These are phyloP conservation scores for Candida insectalens DNA, from an alignment of 805 yeast species.

Conservation along the genomic window DNA sequence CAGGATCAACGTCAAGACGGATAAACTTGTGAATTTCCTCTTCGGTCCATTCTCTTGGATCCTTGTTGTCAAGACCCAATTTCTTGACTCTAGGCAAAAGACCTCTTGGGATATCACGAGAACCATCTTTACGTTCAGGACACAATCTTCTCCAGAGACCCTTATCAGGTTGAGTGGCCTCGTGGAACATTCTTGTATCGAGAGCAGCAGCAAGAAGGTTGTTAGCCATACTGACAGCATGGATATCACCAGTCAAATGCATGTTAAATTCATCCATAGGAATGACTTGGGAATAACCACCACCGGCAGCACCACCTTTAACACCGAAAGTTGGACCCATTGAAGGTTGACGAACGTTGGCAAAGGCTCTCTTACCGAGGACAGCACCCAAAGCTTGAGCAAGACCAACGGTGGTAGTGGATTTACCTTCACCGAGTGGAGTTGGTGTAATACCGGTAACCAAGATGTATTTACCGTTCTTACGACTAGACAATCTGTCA, in stretches of 20 bases:
- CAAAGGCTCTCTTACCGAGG: slow-evolving; percentile 71
- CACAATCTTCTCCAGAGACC: slow-evolving; percentile 80
- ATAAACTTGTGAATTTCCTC: slow-evolving; percentile 73
- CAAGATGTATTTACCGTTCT: slow-evolving; percentile 77
- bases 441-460: slow-evolving; percentile 99
- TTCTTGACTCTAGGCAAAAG: slow-evolving; percentile 69
- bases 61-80: slow-evolving; percentile 71
- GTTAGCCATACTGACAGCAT: slow-evolving; percentile 90
- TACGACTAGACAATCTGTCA: slow-evolving; percentile 53
- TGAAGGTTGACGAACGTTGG: slow-evolving; percentile 94
- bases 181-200: slow-evolving; percentile 96
- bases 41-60: slow-evolving; percentile 70
- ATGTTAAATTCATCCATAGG: slow-evolving; percentile 99
- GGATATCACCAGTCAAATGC: slow-evolving; percentile 97
- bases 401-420: slow-evolving; percentile 91
- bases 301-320: slow-evolving; percentile 99
- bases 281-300: slow-evolving; percentile 95
- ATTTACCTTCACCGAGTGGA: slow-evolving; percentile 96
- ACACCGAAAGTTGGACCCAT: slow-evolving; percentile 99
- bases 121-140: slow-evolving; percentile 70
- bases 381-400: slow-evolving; percentile 97
- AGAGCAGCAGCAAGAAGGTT: slow-evolving; percentile 93
- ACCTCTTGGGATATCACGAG: slow-evolving; percentile 66
- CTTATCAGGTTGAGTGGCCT: slow-evolving; percentile 65
- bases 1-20: slow-evolving; percentile 81